Evolutionary conservation across 257 asterid species (phyloP), one percentile per base, ranked within the genome.

Genomic region (Paraleonurus japonicus): DNA sequence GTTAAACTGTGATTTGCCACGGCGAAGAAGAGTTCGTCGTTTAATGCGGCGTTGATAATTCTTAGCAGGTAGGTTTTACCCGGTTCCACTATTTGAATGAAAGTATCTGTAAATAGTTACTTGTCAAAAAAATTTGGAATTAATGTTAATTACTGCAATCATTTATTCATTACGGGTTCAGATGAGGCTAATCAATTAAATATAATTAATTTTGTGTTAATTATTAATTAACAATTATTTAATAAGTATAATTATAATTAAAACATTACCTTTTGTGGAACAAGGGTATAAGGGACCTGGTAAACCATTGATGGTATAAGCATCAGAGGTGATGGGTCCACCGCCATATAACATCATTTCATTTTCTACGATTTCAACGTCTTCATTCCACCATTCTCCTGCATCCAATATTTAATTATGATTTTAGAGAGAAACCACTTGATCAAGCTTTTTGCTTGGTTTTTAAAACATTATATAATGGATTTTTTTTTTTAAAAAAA

Each of bases 351-450:
- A 26, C 77, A 74, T 76, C 96, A 87, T 85, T 59, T 85, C 88
- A 0, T 62, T 74, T 76, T 86, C 95, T 2, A 92, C 83, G 7
- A 67, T 78, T 41, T 87, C 92, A 2, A 86, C 78, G 37, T 90
- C 95, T 16, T 64, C 74, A 61, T 85, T 87, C 92, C 95, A 92
- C 98, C 98, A 90, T 57, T 92, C 98, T 53, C 96, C 96, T 91
- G 75, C 58, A 70, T 54, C 0, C 17, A 20, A 45, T 0, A 32
- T 5, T 30, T 30, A 30, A 30, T 30, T 30, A 30, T 0, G n/a
- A n/a, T n/a, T 32, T 32, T 32, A 37, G 11, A 37, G 0, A 41
- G 4, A 12, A 5, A 12, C 16, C 1, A 41, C 4, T 12, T 7
- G 53, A 45, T 15, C 20, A 45, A 45, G 9, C 20, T n/a, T 43